These are phyloP conservation scores for Aspergillus fructus DNA, from an alignment of 2,329 filamentous ascomycete genomes.

Conservation along the genomic window DNA sequence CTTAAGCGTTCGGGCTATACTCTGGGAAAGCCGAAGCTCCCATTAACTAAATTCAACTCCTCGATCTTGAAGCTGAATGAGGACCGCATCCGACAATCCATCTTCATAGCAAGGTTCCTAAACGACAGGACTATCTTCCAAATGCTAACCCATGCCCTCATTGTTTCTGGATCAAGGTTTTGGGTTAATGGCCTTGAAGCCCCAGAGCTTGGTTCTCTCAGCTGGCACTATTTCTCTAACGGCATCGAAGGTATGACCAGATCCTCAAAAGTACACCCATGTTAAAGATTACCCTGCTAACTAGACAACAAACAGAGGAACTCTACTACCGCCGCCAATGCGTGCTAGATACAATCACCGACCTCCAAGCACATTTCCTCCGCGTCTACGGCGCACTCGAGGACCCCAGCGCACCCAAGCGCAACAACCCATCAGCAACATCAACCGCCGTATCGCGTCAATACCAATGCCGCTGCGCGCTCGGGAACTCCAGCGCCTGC, in stretches of 20 bases:
- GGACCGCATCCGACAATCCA: conserved; percentile 40
- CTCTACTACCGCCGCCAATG: conserved; percentile 42
- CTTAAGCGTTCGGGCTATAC: conserved; percentile 28
- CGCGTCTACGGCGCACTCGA: conserved; percentile 41
- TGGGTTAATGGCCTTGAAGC: conserved; percentile 34
- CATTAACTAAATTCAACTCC: conserved; percentile 24
- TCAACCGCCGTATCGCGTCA: conserved; percentile 16
- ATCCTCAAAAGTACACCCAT: not conserved
- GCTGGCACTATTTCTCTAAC: conserved; percentile 39
- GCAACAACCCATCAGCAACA: conserved; percentile 11
- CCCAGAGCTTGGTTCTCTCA: conserved; percentile 20
- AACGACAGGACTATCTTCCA: conserved; percentile 27
- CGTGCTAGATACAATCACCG: conserved; percentile 43
- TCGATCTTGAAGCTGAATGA: conserved; percentile 34
- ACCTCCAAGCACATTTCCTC: conserved; percentile 44
- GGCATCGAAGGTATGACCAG: conserved; percentile 42
- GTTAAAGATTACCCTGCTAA: conserved; percentile 4
- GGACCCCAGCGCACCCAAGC: conserved; percentile 20
- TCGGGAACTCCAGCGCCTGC: conserved; percentile 43
- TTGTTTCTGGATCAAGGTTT: conserved; percentile 37
- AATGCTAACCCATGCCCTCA: conserved; percentile 34
- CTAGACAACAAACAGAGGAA: conserved; percentile 34
- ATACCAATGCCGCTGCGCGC: conserved; percentile 43
- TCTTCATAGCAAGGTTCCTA: conserved; percentile 37
- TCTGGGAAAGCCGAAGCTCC: conserved; percentile 29